These are phyloP conservation scores for Penicillium polonicum DNA, from an alignment of 2,329 filamentous ascomycete species.

Conservation along the genomic window DNA sequence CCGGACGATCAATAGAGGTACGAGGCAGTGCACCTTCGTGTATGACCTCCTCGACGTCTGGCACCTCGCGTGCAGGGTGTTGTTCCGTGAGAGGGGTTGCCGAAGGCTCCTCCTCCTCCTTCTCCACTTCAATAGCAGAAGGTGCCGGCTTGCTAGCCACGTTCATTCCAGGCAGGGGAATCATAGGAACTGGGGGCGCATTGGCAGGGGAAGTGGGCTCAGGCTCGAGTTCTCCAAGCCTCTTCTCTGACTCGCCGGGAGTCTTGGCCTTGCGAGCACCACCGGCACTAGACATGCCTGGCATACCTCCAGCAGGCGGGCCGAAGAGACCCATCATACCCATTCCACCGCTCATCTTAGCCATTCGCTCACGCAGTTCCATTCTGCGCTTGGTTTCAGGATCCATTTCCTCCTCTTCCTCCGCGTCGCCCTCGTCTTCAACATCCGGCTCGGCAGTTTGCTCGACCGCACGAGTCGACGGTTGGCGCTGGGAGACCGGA, in stretches of 20 bases:
- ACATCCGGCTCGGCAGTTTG: constrained; percentile 48
- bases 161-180: constrained; percentile 69
- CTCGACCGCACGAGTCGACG: constrained; percentile 30
- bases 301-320: constrained; percentile 61
- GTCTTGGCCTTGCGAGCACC: constrained; percentile 52
- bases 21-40: constrained; percentile 35
- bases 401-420: constrained; percentile 81
- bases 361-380: constrained; percentile 91
- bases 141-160: constrained; percentile 47
- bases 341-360: constrained; percentile 97
- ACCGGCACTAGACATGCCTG: constrained; percentile 51
- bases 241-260: constrained; percentile 36
- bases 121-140: constrained; percentile 47
- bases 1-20: constrained; percentile 44
- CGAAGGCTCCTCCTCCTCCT: constrained; percentile 52
- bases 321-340: constrained; percentile 95
- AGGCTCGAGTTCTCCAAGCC: constrained; percentile 34
- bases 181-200: constrained; percentile 53
- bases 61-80: constrained; percentile 48
- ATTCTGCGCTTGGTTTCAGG: constrained; percentile 81
- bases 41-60: constrained; percentile 55
- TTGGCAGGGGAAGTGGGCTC: constrained; percentile 32
- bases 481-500: constrained; percentile 20
- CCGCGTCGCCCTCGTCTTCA: constrained; percentile 64
- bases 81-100: constrained; percentile 44